Percentiles rank a stretch among this genome's conserved stretches.
Evolutionary conservation across 202 grass and related monocot genomes (phyloP).

Genomic region (Panicum hallii): DNA sequence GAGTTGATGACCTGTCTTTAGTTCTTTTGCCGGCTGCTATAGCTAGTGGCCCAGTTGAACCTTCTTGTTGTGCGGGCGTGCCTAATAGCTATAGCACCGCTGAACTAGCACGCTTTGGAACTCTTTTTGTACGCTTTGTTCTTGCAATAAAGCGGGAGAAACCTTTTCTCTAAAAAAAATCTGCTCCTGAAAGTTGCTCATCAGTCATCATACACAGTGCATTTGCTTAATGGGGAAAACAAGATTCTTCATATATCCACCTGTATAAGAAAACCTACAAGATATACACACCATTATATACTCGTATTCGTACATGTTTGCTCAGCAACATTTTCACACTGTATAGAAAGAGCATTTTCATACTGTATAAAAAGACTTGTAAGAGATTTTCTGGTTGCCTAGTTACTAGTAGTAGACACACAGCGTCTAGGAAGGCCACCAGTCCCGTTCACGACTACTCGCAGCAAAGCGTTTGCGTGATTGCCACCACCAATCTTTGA

Average conservation of each 20-base stretch:
- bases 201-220: not conserved
- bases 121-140: too few relatives aligned
- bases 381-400: slow-evolving; percentile 21
- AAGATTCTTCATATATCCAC: slow-evolving; percentile 1
- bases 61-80: too few relatives aligned
- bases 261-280: slow-evolving; percentile 8
- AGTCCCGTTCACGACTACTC: slow-evolving; percentile 21
- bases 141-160: too few relatives aligned
- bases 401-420: slow-evolving; percentile 15
- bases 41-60: too few relatives aligned
- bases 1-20: too few relatives aligned
- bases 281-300: slow-evolving; percentile 37
- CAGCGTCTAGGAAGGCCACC: slow-evolving; percentile 31
- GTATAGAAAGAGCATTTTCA: not conserved
- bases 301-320: slow-evolving; percentile 12
- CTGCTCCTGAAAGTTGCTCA: too few relatives aligned
- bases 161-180: too few relatives aligned
- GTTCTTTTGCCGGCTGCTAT: too few relatives aligned
- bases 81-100: too few relatives aligned
- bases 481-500: slow-evolving; percentile 31
- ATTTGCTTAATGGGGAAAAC: not conserved
- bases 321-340: slow-evolving; percentile 10
- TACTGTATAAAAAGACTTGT: not conserved
- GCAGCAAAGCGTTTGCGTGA: not conserved
- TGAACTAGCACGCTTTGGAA: too few relatives aligned